Conservation (phyloP, 1,139 yeast species). For the Sugiyamaella sp. region DNA sequence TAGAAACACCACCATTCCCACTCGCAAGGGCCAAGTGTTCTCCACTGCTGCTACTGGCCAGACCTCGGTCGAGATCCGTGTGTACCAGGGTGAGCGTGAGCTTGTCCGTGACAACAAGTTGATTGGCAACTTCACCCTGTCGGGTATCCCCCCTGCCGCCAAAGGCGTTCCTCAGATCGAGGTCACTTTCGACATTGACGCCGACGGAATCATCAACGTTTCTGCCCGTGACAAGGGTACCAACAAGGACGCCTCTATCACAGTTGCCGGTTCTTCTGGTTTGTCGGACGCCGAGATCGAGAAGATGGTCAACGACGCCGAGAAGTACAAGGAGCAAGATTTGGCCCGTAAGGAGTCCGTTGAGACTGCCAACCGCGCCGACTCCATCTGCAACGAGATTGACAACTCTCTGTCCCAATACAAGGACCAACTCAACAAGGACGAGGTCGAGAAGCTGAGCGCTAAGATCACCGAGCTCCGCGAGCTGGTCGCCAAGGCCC, state of each 20-base stretch:
- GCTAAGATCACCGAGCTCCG: conserved; percentile 77
- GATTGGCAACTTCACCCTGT: conserved; percentile 94
- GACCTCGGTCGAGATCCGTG: conserved; percentile 98
- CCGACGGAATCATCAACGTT: conserved; percentile 98
- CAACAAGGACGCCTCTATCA: conserved; percentile 97
- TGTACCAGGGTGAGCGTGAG: conserved; percentile 99
- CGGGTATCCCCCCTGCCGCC: conserved; percentile 97
- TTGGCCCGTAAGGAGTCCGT: conserved; percentile 93
- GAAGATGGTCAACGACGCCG: conserved; percentile 98
- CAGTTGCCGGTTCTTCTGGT: conserved; percentile 99
- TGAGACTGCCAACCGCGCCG: conserved; percentile 96
- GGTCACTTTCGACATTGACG: conserved; percentile 96
- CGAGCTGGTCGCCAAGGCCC: conserved; percentile 91
- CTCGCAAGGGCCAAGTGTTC: conserved; percentile 95
- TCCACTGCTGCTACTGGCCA: conserved; percentile 99
- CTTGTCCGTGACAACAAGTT: conserved; percentile 97
- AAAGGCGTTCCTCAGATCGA: conserved; percentile 99
- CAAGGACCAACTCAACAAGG: conserved; percentile 88
- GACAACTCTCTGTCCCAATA: conserved; percentile 93
- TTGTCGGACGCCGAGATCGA: conserved; percentile 94
- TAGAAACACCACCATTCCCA: conserved; percentile 98
- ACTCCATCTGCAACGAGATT: conserved; percentile 94
- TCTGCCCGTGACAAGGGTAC: conserved; percentile 98
- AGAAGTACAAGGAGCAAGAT: conserved; percentile 95
- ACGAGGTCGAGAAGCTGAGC: conserved; percentile 84